These are phyloP conservation scores for Streptanthus diversifolius DNA, from an alignment of 345 rosid genomes.

Conservation along the genomic window DNA sequence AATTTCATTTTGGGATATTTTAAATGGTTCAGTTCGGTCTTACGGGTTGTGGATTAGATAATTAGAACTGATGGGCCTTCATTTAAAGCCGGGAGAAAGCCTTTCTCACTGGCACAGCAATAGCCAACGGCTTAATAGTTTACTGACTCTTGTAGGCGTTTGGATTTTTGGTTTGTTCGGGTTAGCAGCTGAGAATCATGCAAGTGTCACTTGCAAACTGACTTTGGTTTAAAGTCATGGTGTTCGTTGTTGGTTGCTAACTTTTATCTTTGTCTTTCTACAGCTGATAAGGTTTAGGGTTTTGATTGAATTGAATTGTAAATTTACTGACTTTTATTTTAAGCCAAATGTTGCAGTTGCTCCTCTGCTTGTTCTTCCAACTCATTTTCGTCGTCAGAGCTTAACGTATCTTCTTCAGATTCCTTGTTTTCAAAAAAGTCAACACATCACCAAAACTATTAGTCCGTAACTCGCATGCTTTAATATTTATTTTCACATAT, in stretches of 20 bases:
- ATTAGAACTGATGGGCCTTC: background rate
- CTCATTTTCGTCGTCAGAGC: slow-evolving; percentile 25
- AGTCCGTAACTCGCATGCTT: slow-evolving; percentile 18
- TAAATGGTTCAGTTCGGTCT: background rate
- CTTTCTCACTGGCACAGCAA: background rate
- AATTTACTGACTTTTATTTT: no score
- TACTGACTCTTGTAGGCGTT: background rate
- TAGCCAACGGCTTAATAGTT: slow-evolving; percentile 17
- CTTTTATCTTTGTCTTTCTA: slow-evolving; percentile 26
- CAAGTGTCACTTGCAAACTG: background rate
- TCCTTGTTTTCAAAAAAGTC: slow-evolving; percentile 31
- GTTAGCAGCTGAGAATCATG: slow-evolving; percentile 1
- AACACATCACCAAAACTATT: background rate
- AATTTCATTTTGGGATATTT: background rate
- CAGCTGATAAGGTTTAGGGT: slow-evolving; percentile 48
- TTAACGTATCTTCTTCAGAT: slow-evolving; percentile 36
- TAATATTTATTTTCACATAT: slow-evolving; percentile 9
- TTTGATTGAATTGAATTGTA: no score
- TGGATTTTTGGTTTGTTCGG: background rate
- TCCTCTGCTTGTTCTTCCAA: slow-evolving; percentile 30
- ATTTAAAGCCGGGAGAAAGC: no score
- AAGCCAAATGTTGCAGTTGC: slow-evolving; percentile 34
- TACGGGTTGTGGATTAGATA: background rate
- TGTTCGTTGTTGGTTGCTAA: slow-evolving; percentile 23
- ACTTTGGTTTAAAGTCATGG: background rate